Conservation (phyloP, 129 eudicot genomes). For the Sambucus nigra region DNA sequence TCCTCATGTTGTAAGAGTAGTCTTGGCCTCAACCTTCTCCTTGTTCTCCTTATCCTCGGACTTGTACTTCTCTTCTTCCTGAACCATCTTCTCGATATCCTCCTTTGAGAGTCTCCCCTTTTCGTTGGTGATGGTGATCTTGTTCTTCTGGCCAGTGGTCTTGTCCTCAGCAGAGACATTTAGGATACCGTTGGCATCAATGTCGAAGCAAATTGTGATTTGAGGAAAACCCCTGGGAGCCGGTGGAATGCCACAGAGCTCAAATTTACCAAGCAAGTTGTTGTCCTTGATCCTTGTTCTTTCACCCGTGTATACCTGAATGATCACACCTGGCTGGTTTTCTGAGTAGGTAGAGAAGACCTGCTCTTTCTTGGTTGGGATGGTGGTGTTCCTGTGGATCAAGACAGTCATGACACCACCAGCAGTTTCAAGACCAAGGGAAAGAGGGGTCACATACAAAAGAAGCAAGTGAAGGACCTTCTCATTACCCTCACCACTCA, state of each 20-base stretch:
- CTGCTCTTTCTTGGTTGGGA: constrained; percentile 11
- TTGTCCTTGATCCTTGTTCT: background rate
- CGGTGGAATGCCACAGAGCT: background rate
- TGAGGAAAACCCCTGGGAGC: constrained; percentile 3
- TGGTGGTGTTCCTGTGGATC: constrained; percentile 11
- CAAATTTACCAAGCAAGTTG: background rate
- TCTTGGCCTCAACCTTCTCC: constrained; percentile 6
- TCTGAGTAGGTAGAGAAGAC: background rate
- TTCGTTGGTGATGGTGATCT: constrained; percentile 8
- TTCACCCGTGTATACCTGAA: constrained; percentile 8
- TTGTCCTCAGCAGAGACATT: constrained; percentile 9
- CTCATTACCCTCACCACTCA: constrained; percentile 7
- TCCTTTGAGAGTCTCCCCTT: background rate
- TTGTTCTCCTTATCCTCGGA: constrained; percentile 7
- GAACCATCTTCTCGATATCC: constrained; percentile 6
- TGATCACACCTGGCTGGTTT: background rate
- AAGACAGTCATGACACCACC: constrained; percentile 15
- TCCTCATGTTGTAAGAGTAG: background rate
- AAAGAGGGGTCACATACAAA: constrained; percentile 15
- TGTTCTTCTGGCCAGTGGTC: constrained; percentile 1
- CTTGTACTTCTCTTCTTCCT: constrained; percentile 3
- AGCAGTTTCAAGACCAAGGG: constrained; percentile 5
- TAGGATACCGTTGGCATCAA: constrained; percentile 3
- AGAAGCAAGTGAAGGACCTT: constrained; percentile 15
- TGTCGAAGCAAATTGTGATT: background rate